Evolutionary conservation across 768 basidiomycete genomes (phyloP).

Genomic region (Russula sp.): DNA sequence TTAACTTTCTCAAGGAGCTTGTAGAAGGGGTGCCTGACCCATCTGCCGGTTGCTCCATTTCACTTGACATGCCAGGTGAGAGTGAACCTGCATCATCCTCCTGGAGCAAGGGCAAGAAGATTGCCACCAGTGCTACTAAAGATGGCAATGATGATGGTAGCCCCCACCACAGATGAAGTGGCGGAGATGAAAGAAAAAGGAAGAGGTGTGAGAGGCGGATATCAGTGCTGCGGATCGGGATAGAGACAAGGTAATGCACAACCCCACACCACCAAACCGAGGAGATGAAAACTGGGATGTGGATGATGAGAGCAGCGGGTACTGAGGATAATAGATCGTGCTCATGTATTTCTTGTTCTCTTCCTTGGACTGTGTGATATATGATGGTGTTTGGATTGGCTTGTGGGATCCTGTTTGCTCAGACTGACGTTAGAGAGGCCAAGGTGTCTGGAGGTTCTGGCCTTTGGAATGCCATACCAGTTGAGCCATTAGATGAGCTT

Average conservation of each 20-base stretch:
- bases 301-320: conserved; percentile 27
- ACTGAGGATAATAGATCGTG: background rate
- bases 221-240: conserved; percentile 32
- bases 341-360: background rate
- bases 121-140: conserved; percentile 40
- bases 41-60: conserved; percentile 72
- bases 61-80: conserved; percentile 60
- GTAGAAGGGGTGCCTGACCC: conserved; percentile 85
- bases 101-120: conserved; percentile 54
- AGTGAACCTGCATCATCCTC: conserved; percentile 44
- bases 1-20: conserved; percentile 93
- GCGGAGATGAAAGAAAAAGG: conserved; percentile 48
- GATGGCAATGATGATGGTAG: conserved; percentile 33
- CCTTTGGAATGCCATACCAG: conserved; percentile 15
- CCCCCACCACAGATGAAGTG: conserved; percentile 37
- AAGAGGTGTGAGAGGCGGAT: conserved; percentile 32
- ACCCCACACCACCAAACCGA: conserved; percentile 10
- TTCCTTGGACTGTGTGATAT: conserved; percentile 2
- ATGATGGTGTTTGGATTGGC: background rate
- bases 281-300: conserved; percentile 40
- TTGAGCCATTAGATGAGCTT: conserved; percentile 54
- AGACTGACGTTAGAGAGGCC: background rate
- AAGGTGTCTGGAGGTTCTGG: background rate
- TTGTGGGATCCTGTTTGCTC: background rate
- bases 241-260: conserved; percentile 33